Evolutionary conservation across 208 protist genomes (phyloP).

Genomic region (Crithidia acanthocephali): DNA sequence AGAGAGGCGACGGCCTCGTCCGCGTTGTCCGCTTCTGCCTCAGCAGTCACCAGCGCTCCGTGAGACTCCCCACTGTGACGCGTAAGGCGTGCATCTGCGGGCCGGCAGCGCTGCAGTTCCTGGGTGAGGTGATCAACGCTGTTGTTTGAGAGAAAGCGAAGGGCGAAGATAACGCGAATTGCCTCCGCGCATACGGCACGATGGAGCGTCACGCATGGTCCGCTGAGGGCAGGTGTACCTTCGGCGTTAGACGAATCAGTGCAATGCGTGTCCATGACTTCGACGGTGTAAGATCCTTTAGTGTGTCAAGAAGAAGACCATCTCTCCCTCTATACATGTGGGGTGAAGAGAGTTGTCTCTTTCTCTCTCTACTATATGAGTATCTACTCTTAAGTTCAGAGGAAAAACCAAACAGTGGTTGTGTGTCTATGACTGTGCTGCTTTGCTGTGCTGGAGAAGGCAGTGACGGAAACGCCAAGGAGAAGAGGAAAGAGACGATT

Average conservation of each 20-base stretch:
- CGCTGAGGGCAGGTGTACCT: neutral
- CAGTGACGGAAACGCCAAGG: too few species aligned
- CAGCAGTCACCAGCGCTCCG: neutral
- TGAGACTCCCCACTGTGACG: too few species aligned
- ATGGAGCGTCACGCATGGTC: slow-evolving; percentile 17
- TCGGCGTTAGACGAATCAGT: neutral
- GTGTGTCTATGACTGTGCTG: too few species aligned
- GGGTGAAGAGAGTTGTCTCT: too few species aligned
- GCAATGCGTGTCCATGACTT: neutral
- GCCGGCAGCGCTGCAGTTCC: slow-evolving; percentile 20
- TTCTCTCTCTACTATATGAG: too few species aligned
- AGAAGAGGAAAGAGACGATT: too few species aligned
- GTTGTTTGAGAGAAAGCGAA: slow-evolving; percentile 14
- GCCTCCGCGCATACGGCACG: slow-evolving; percentile 28
- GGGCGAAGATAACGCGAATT: slow-evolving; percentile 29
- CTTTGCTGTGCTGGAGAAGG: too few species aligned
- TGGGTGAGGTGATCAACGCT: slow-evolving; percentile 1
- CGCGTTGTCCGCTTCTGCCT: neutral
- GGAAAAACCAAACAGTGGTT: too few species aligned
- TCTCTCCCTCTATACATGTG: too few species aligned
- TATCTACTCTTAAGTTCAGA: too few species aligned
- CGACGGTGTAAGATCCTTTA: neutral
- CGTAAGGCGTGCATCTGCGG: too few species aligned
- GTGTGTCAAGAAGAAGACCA: too few species aligned
- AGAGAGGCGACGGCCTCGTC: neutral